Conservation (phyloP, 495 filamentous ascomycete genomes). For the Platismatia glauca region DNA sequence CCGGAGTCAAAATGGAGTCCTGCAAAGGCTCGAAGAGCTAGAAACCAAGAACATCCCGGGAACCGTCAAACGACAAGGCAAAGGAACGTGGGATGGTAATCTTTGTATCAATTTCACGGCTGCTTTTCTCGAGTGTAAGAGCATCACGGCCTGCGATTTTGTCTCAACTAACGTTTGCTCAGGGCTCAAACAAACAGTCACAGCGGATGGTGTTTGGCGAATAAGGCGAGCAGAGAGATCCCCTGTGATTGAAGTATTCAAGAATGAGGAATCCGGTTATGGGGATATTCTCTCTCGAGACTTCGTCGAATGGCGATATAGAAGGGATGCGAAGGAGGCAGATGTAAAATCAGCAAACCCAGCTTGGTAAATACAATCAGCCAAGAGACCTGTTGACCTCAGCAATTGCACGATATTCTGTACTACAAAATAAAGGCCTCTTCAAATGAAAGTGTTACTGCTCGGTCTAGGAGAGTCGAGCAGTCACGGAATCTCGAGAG, state of each 20-base stretch:
- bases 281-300: constrained; percentile 67
- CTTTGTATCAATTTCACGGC: constrained; percentile 82
- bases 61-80: constrained; percentile 55
- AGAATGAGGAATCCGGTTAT: constrained; percentile 61
- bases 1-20: constrained; percentile 61
- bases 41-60: constrained; percentile 68
- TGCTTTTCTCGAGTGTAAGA: constrained; percentile 63
- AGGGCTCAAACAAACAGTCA: constrained; percentile 60
- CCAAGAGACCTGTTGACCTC: neutral
- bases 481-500: neutral
- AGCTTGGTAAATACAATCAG: neutral
- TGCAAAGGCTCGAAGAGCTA: constrained; percentile 63
- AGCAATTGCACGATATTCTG: neutral
- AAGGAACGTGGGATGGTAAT: constrained; percentile 74
- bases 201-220: constrained; percentile 69
- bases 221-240: constrained; percentile 54
- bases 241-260: constrained; percentile 58
- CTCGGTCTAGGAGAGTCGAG: neutral
- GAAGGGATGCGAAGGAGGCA: neutral
- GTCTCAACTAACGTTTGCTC: constrained; percentile 9
- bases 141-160: neutral
- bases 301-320: constrained; percentile 64
- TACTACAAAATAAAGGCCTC: neutral
- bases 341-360: constrained; percentile 3
- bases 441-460: neutral